Evolutionary conservation across 2,329 filamentous ascomycete genomes (phyloP), one percentile per base, ranked within the genome.

Genomic region (Lasiodiplodia sp.): DNA sequence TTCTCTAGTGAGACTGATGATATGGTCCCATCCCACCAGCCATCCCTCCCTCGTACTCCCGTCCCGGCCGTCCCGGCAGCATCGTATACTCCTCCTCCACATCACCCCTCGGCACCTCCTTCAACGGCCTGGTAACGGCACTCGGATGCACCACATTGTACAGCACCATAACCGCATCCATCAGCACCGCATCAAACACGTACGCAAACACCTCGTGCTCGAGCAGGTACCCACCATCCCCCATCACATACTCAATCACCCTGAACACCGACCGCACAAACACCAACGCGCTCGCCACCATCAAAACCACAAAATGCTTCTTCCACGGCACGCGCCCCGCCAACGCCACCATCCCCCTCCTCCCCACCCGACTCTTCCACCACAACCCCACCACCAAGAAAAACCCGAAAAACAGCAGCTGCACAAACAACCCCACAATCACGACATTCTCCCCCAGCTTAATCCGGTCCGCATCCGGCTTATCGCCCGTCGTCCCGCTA

Each of bases 371-470:
- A 3, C 55, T 11, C 55, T 21, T 37, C 55, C 31, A 57, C 31
- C 55, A 23, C 31, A 6, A 12, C 31, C 55, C 34, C n/a, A 57
- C 57, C 69, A 79, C 72, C 69, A 83, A 79, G 77, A 87, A 87
- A 66, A 85, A 79, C 16, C 80, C 76, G 73, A 87, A 87, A 71
- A 85, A 83, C 66, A 79, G 55, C 69, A 87, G 77, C 70, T 87
- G 85, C 47, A 87, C 73, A n/a, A 83, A 76, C 6, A 87, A 78
- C 1, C 85, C 85, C 6, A 73, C 80, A n/a, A 87, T 74, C 49
- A 87, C 79, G 66, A 87, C 77, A 66, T 79, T 77, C 40, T 83
- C 75, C 66, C 81, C 81, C 71, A 70, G 14, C 18, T 51, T 37
- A 2, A 49, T 12, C 4, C 25, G 44, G 31, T n/a, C 28, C 31